These are phyloP conservation scores for Boletus tylopilopsis DNA, from an alignment of 768 basidiomycete species.

Conservation along the genomic window DNA sequence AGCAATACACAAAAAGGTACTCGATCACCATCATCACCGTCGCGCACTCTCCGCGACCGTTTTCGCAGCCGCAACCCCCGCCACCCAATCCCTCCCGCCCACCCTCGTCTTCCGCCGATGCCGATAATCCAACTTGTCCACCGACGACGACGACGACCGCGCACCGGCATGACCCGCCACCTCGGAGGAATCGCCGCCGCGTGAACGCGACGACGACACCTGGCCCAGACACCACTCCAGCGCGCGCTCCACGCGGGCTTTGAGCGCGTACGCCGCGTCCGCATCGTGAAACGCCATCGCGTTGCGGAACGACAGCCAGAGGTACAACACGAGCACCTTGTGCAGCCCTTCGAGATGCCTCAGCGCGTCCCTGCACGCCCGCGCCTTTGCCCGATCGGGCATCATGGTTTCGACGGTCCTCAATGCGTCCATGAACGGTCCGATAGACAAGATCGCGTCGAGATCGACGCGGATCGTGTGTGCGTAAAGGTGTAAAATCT, in stretches of 20 bases:
- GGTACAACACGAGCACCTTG: constrained; percentile 69
- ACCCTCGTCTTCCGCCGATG: constrained; percentile 10
- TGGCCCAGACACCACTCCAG: constrained; percentile 60
- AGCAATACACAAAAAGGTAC: not conserved
- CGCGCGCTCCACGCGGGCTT: constrained; percentile 58
- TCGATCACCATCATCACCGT: constrained; percentile 1
- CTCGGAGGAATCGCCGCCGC: no score
- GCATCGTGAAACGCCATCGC: constrained; percentile 64
- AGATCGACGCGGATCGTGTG: constrained; percentile 21
- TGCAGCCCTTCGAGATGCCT: constrained; percentile 70
- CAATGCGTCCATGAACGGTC: constrained; percentile 21
- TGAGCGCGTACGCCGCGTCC: constrained; percentile 46
- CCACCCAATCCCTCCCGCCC: constrained; percentile 13
- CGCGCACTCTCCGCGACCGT: constrained; percentile 10
- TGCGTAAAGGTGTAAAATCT: constrained; percentile 35
- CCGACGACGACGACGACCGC: no score
- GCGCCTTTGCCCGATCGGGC: constrained; percentile 1
- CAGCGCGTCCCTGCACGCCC: constrained; percentile 16
- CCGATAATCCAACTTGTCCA: constrained; percentile 21
- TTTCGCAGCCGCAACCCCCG: constrained; percentile 21
- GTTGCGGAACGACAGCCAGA: constrained; percentile 79
- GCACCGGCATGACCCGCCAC: no score
- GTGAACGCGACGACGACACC: constrained; percentile 32
- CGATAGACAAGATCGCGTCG: constrained; percentile 17
- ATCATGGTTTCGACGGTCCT: constrained; percentile 24